These are phyloP conservation scores for Saccharomyces cerevisiae DNA, from an alignment of 805 yeast species.

Conservation along the genomic window DNA sequence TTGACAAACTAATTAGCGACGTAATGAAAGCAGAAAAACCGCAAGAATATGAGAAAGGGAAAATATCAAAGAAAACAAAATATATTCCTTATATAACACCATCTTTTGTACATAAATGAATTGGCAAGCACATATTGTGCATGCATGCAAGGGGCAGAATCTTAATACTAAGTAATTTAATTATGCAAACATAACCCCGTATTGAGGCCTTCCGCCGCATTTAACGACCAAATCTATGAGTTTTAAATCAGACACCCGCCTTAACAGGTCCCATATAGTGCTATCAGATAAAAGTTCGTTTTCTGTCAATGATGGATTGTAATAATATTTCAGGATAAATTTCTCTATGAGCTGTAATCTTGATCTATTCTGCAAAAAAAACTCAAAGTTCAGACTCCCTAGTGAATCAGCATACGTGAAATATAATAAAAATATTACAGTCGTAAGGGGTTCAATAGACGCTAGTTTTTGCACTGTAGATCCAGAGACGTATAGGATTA, in stretches of 20 bases:
- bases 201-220: constrained; percentile 24
- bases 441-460: not conserved
- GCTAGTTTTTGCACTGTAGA: not conserved
- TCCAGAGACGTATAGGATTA: not conserved
- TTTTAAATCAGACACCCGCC: constrained; percentile 10
- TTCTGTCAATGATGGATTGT: not conserved
- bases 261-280: constrained; percentile 16
- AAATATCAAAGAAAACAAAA: not conserved
- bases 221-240: constrained; percentile 14
- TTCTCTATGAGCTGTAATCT: constrained; percentile 1
- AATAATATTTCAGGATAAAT: constrained; percentile 10
- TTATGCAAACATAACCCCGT: constrained; percentile 10
- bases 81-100: not conserved
- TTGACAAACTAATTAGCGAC: not conserved
- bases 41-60: not conserved
- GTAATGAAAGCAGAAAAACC: not conserved
- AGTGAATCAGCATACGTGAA: not conserved
- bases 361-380: not conserved
- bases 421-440: not conserved
- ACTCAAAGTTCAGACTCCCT: not conserved
- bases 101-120: not conserved
- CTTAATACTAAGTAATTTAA: not conserved
- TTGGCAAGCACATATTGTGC: not conserved
- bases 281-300: constrained; percentile 14
- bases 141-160: not conserved